Conservation (phyloP, 208 protist genomes). For the Phytomonas sp. region DNA sequence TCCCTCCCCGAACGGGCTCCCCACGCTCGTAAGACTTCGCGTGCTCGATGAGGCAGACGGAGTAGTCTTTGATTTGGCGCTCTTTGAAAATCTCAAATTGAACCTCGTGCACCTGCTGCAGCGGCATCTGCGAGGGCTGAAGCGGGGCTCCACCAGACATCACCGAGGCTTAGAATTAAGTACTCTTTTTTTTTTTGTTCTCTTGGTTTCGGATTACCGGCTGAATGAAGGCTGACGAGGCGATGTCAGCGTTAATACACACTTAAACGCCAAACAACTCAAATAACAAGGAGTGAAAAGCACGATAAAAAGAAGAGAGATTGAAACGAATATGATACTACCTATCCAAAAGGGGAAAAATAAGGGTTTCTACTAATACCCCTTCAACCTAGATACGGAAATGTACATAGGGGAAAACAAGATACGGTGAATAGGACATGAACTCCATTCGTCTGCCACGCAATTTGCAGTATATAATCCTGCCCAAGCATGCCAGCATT, state of each 20-base stretch:
- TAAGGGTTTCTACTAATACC: not conserved
- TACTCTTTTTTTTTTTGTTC: not conserved
- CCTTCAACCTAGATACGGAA: not conserved
- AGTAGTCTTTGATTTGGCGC: conserved; percentile 79
- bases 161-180: not conserved
- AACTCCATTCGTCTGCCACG: not conserved
- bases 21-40: conserved; percentile 84
- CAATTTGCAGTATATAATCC: not conserved
- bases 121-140: conserved; percentile 67
- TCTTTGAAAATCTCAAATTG: conserved; percentile 87
- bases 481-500: not conserved
- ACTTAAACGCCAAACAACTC: not conserved
- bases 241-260: not conserved
- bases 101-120: conserved; percentile 69
- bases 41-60: conserved; percentile 72
- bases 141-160: conserved; percentile 82
- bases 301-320: not conserved
- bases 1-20: conserved; percentile 69
- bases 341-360: conserved; percentile 9
- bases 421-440: not conserved
- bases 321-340: conserved; percentile 7
- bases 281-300: not conserved
- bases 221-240: not conserved
- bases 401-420: not conserved
- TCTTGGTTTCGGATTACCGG: not conserved